These are phyloP conservation scores for Colletotrichum australisinense DNA, from an alignment of 2,329 filamentous ascomycete genomes.

Conservation along the genomic window DNA sequence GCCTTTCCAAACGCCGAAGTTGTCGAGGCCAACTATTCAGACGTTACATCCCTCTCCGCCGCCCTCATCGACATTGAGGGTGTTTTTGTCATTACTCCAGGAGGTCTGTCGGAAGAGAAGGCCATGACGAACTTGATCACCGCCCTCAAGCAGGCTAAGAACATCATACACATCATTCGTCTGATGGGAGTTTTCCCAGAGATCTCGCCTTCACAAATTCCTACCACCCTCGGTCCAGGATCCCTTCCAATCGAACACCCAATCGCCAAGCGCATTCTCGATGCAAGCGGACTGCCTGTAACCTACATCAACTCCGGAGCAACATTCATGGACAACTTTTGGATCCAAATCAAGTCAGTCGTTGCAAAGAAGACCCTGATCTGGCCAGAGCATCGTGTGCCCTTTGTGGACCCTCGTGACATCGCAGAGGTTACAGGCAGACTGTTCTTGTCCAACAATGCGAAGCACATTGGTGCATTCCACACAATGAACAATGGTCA, in stretches of 20 bases:
- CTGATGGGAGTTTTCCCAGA: conserved; percentile 11
- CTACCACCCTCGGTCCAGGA: background rate
- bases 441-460: background rate
- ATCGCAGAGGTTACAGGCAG: background rate
- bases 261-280: background rate
- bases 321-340: conserved; percentile 9
- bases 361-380: background rate
- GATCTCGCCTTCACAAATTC: background rate
- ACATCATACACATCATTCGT: background rate
- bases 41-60: background rate
- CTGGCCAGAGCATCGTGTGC: conserved; percentile 20
- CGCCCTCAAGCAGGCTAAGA: background rate
- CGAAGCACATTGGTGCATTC: conserved; percentile 10
- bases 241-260: conserved; percentile 9
- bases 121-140: conserved; percentile 1
- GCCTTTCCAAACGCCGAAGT: background rate
- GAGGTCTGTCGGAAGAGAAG: background rate
- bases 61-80: background rate
- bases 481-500: conserved; percentile 8
- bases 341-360: background rate
- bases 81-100: conserved; percentile 7
- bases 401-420: conserved; percentile 6
- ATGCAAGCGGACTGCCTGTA: conserved; percentile 3
- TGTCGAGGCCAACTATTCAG: background rate
- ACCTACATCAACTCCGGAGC: conserved; percentile 20